Percentiles rank a stretch among this genome's conserved stretches.
phyloP scores from a whole-genome alignment of 2,329 filamentous ascomycete genomes.

The Trichoderma asperellum region DNA sequence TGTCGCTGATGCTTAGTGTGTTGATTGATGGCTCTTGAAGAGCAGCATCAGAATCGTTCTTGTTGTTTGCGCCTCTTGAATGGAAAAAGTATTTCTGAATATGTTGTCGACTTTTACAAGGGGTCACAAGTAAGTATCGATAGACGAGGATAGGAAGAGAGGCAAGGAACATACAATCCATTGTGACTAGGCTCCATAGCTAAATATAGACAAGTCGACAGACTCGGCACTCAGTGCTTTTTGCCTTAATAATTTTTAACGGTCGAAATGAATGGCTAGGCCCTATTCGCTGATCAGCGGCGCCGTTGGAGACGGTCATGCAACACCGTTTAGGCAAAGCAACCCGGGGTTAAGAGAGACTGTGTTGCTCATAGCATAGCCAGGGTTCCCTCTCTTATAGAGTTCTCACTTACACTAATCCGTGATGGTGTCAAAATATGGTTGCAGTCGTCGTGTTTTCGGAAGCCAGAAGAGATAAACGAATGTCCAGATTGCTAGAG shows the following conservation, averaged over 20 bases:
- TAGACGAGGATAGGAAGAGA: slow-evolving; percentile 16
- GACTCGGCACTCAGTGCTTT: slow-evolving; percentile 20
- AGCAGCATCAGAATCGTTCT: slow-evolving; percentile 1
- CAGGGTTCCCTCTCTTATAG: slow-evolving; percentile 22
- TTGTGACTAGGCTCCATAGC: slow-evolving; percentile 28
- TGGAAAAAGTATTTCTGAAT: slow-evolving; percentile 26
- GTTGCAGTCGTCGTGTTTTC: slow-evolving; percentile 1
- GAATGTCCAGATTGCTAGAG: slow-evolving; percentile 4
- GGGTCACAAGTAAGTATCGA: slow-evolving; percentile 24
- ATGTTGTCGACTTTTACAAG: slow-evolving; percentile 28
- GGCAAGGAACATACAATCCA: slow-evolving; percentile 25
- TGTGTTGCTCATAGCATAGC: slow-evolving; percentile 21
- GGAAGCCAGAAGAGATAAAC: slow-evolving; percentile 12
- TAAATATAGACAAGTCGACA: slow-evolving; percentile 25
- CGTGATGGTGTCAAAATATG: slow-evolving; percentile 24
- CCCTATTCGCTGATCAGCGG: slow-evolving; percentile 27
- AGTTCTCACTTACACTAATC: slow-evolving; percentile 26
- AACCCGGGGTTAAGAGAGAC: slow-evolving; percentile 17
- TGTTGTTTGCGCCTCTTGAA: slow-evolving; percentile 19
- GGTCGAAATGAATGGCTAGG: slow-evolving; percentile 17
- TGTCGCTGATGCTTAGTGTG: slow-evolving; percentile 25
- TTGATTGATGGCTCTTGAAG: slow-evolving; percentile 14
- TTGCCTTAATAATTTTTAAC: slow-evolving; percentile 26
- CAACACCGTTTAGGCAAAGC: slow-evolving; percentile 28
- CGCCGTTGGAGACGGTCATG: slow-evolving; percentile 27